Conservation (phyloP, 2,329 filamentous ascomycete species). For the Nectriaceae sp. region DNA sequence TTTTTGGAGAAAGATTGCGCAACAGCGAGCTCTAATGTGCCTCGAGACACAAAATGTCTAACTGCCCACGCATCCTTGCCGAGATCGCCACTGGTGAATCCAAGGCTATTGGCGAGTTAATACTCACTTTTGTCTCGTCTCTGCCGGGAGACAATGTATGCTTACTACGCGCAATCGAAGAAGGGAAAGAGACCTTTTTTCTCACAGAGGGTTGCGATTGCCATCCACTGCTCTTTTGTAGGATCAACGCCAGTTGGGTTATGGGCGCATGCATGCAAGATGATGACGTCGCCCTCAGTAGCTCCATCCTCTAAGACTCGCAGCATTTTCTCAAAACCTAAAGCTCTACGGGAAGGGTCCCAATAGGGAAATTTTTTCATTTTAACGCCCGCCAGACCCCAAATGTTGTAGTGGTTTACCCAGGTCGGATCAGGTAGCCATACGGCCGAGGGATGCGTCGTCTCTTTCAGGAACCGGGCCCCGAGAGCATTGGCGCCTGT, state of each 20-base stretch:
- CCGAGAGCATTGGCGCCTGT: constrained; percentile 94
- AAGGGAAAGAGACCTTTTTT: constrained; percentile 88
- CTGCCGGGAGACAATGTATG: too few species aligned
- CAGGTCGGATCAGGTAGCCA: constrained; percentile 95
- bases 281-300: constrained; percentile 76
- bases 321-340: constrained; percentile 91
- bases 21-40: constrained; percentile 80
- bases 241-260: constrained; percentile 98
- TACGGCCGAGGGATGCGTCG: constrained; percentile 76
- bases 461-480: constrained; percentile 87
- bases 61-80: constrained; percentile 83
- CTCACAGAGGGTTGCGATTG: constrained; percentile 76
- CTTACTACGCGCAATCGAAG: constrained; percentile 97
- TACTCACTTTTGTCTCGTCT: too few species aligned
- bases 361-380: constrained; percentile 92
- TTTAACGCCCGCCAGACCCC: constrained; percentile 79
- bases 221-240: constrained; percentile 89
- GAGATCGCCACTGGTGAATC: constrained; percentile 90
- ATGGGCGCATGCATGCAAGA: constrained; percentile 93
- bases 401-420: constrained; percentile 99
- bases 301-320: constrained; percentile 63
- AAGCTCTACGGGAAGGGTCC: constrained; percentile 78
- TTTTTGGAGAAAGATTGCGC: constrained; percentile 97
- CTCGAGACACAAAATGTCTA: constrained; percentile 77
- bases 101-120: too few species aligned